A percentile compares a stretch with the other conserved stretches of the same genome.
Evolutionary conservation across 371 early-diverging fungal genomes (phyloP).

Genomic region (Amoeboaphelidium protococcarum): DNA sequence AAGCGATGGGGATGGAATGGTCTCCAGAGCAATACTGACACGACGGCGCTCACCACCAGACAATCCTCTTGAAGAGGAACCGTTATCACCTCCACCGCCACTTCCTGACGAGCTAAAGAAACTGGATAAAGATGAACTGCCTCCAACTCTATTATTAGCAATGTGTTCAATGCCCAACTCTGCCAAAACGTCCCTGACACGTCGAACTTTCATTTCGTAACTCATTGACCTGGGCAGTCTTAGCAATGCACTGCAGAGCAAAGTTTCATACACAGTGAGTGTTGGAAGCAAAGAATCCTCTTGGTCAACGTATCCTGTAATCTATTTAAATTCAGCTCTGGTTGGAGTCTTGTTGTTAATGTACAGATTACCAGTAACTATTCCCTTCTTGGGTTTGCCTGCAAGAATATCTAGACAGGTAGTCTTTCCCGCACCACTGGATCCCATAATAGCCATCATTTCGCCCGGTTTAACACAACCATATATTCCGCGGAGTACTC

Average conservation of each 20-base stretch:
- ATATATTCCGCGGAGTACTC: slow-evolving; percentile 28
- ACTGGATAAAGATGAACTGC: no score
- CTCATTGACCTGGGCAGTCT: slow-evolving; percentile 36
- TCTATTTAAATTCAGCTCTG: slow-evolving; percentile 21
- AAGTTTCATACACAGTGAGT: slow-evolving; percentile 64
- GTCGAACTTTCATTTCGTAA: slow-evolving; percentile 15
- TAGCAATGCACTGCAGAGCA: slow-evolving; percentile 58
- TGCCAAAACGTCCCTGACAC: slow-evolving; percentile 34
- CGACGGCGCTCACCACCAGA: slow-evolving; percentile 83
- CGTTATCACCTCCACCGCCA: no score
- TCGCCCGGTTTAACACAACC: slow-evolving; percentile 54
- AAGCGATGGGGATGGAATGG: slow-evolving; percentile 51
- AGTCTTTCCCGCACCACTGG: slow-evolving; percentile 33
- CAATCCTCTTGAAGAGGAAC: no score
- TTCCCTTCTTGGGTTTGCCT: slow-evolving; percentile 48
- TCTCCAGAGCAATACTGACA: slow-evolving; percentile 68
- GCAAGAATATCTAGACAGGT: slow-evolving; percentile 70
- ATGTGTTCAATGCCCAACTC: slow-evolving; percentile 35
- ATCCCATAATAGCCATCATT: slow-evolving; percentile 53
- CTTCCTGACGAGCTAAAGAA: slow-evolving; percentile 20
- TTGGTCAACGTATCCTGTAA: slow-evolving; percentile 56
- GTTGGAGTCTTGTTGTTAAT: slow-evolving; percentile 44
- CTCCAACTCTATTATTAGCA: slow-evolving; percentile 34
- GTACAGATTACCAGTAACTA: slow-evolving; percentile 53
- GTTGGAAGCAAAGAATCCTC: slow-evolving; percentile 62